These are phyloP conservation scores for Begonia peltatifolia DNA, from an alignment of 306 rosid species.

Conservation along the genomic window DNA sequence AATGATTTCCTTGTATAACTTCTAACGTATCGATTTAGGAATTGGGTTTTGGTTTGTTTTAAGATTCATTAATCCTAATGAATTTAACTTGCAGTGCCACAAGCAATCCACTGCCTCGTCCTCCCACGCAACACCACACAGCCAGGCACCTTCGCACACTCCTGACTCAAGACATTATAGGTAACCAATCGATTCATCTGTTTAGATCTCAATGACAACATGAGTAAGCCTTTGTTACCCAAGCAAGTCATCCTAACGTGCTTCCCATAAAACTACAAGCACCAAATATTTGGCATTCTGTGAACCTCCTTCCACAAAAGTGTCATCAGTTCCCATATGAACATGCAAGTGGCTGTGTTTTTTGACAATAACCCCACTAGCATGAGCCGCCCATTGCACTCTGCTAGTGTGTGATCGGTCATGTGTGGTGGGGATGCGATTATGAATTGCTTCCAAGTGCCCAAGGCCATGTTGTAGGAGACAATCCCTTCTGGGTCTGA, in stretches of 20 bases:
- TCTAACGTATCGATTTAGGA: no score
- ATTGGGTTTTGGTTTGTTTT: no score
- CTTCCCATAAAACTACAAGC: slow-evolving; percentile 98
- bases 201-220: slow-evolving; percentile 65
- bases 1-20: no score
- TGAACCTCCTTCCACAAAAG: slow-evolving; percentile 99
- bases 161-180: slow-evolving; percentile 43
- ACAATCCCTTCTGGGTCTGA: slow-evolving; percentile 69
- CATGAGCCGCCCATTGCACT: slow-evolving; percentile 64
- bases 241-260: slow-evolving; percentile 83
- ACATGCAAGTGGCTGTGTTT: slow-evolving; percentile 81
- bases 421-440: slow-evolving; percentile 52
- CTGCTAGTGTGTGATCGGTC: slow-evolving; percentile 59
- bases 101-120: slow-evolving; percentile 52
- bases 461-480: slow-evolving; percentile 44
- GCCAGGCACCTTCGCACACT: slow-evolving; percentile 80
- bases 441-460: slow-evolving; percentile 61
- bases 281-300: slow-evolving; percentile 98
- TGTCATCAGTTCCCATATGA: slow-evolving; percentile 97
- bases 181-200: slow-evolving; percentile 59
- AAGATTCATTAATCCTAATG: no score
- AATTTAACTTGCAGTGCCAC: slow-evolving; percentile 38
- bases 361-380: slow-evolving; percentile 72
- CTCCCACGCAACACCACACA: slow-evolving; percentile 48
- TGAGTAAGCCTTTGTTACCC: slow-evolving; percentile 85